Evolutionary conservation across 2,329 filamentous ascomycete genomes (phyloP).

Genomic region (Fusarium oligoseptatum): DNA sequence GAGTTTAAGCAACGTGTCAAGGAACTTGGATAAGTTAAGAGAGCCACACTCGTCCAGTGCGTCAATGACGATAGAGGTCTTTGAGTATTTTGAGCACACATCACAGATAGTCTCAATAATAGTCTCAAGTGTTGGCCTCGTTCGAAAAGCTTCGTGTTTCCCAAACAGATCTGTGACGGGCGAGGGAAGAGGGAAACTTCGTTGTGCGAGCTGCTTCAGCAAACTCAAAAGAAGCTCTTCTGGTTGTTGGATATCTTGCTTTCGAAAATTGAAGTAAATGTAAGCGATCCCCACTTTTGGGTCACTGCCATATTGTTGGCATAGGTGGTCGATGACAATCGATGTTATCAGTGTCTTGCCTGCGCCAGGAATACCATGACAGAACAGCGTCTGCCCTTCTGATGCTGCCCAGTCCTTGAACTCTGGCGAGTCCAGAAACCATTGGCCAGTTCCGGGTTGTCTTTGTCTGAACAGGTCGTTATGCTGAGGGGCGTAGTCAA

Average conservation of each 20-base stretch:
- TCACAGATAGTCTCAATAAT: neutral
- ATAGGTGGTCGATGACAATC: neutral
- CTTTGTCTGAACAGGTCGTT: neutral
- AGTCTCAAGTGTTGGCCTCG: neutral
- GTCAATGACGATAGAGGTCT: neutral
- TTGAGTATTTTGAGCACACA: neutral
- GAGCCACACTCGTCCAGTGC: neutral
- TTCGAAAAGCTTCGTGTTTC: neutral
- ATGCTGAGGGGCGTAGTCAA: conserved; percentile 4
- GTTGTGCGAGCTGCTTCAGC: neutral
- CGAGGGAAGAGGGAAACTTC: neutral
- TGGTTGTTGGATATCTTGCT: neutral
- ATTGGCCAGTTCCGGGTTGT: neutral
- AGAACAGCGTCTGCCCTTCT: neutral
- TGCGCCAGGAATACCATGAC: conserved; percentile 11
- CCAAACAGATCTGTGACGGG: neutral
- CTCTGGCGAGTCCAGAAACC: neutral
- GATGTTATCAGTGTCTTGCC: conserved; percentile 6
- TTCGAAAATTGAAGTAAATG: conserved; percentile 1
- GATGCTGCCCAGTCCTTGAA: neutral
- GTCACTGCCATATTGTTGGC: neutral
- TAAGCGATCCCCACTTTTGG: neutral
- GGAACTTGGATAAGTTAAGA: neutral
- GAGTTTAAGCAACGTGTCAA: neutral
- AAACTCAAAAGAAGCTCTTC: neutral